These are phyloP conservation scores for Arthroderma uncinatum DNA, from an alignment of 2,329 filamentous ascomycete genomes.

Conservation along the genomic window DNA sequence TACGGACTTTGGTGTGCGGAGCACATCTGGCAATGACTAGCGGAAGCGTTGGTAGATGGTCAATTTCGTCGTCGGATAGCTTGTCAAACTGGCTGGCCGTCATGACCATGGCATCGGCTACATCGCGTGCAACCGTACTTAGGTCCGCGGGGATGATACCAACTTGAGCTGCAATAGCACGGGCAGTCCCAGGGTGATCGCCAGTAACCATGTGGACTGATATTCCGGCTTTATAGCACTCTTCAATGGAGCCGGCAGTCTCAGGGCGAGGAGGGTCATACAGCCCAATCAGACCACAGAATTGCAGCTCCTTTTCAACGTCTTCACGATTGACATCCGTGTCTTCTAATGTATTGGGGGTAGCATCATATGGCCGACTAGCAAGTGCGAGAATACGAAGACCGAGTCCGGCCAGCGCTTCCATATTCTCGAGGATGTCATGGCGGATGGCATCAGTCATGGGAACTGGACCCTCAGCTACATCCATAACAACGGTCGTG, in stretches of 20 bases:
- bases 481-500: constrained; percentile 39
- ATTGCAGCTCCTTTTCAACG: constrained; percentile 57
- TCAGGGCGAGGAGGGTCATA: constrained; percentile 78
- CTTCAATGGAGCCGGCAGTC: constrained; percentile 58
- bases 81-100: constrained; percentile 70
- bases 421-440: constrained; percentile 56
- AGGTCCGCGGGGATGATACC: constrained; percentile 61
- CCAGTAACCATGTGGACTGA: constrained; percentile 76
- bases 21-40: constrained; percentile 50
- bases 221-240: constrained; percentile 63
- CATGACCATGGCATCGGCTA: constrained; percentile 60
- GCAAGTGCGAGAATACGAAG: constrained; percentile 60
- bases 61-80: constrained; percentile 63
- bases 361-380: constrained; percentile 30
- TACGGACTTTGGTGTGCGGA: constrained; percentile 62
- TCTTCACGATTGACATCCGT: constrained; percentile 44
- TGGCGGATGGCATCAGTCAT: constrained; percentile 45
- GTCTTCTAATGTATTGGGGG: constrained; percentile 25
- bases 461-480: constrained; percentile 31
- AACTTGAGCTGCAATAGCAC: constrained; percentile 66
- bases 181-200: constrained; percentile 67
- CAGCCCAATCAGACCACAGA: constrained; percentile 73
- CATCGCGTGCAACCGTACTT: constrained; percentile 46
- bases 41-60: constrained; percentile 43
- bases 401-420: constrained; percentile 53